Conservation (phyloP, 768 basidiomycete genomes). For the Phylloporus arenicola region DNA sequence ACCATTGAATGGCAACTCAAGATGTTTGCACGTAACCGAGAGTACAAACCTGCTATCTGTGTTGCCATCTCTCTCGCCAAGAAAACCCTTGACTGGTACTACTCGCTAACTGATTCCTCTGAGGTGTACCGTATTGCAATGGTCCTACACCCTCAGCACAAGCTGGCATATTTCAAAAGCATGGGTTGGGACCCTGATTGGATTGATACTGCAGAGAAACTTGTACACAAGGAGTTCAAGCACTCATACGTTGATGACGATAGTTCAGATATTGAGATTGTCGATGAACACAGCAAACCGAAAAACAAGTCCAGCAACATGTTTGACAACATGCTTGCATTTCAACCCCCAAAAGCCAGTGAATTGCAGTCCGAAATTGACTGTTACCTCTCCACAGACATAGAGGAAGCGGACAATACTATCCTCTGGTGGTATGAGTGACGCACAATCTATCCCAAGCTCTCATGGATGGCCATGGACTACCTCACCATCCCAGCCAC, state of each 20-base stretch:
- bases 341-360: neutral
- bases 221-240: neutral
- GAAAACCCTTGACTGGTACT: neutral
- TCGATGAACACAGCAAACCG: neutral
- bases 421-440: neutral
- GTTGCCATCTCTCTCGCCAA: no score
- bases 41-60: neutral
- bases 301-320: conserved; percentile 9
- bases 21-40: neutral
- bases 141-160: conserved; percentile 26
- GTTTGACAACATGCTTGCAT: conserved; percentile 12
- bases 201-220: conserved; percentile 19
- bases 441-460: neutral
- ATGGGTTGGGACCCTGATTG: conserved; percentile 23
- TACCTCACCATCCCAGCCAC: neutral
- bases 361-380: conserved; percentile 17
- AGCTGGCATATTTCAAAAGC: no score
- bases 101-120: neutral
- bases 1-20: neutral
- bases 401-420: neutral
- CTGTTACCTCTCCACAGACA: conserved; percentile 21
- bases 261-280: neutral
- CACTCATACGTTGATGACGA: neutral
- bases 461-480: neutral
- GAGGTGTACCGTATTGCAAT: neutral